These are phyloP conservation scores for Rhizopus stolonifer DNA, from an alignment of 371 early-diverging fungal species.

Conservation along the genomic window DNA sequence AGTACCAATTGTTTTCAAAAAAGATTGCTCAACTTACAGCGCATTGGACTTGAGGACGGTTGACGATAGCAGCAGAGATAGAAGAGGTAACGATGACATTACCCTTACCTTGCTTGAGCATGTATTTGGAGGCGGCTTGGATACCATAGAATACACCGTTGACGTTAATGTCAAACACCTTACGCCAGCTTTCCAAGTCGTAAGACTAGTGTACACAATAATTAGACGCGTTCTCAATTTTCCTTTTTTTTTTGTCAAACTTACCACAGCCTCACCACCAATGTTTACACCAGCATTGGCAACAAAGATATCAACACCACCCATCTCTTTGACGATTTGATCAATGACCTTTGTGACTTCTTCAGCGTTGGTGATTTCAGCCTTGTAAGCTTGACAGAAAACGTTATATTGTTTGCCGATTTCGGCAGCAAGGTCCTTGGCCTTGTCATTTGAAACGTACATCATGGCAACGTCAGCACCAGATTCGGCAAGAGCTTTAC, in stretches of 20 bases:
- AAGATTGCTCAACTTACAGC: too few species aligned
- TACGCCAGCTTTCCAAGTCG: constrained; percentile 37
- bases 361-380: constrained; percentile 33
- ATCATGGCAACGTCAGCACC: constrained; percentile 51
- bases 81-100: constrained; percentile 47
- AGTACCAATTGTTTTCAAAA: too few species aligned
- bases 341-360: constrained; percentile 33
- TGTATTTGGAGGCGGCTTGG: constrained; percentile 42
- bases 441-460: constrained; percentile 45
- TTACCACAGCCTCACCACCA: constrained; percentile 38
- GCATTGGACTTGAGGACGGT: constrained; percentile 47
- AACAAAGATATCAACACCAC: constrained; percentile 46
- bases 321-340: constrained; percentile 42
- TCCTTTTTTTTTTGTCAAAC: not conserved
- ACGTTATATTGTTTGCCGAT: constrained; percentile 37
- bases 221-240: not conserved
- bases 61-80: constrained; percentile 45
- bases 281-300: constrained; percentile 49
- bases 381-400: constrained; percentile 46
- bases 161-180: constrained; percentile 47
- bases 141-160: constrained; percentile 48
- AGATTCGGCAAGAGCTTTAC: constrained; percentile 45
- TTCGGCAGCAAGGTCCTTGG: constrained; percentile 37
- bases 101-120: constrained; percentile 44
- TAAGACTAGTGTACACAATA: constrained; percentile 20